A percentile compares a stretch with the other conserved stretches of the same genome.
phyloP scores from a whole-genome alignment of 805 yeast genomes.

The Priceomyces castillae region DNA sequence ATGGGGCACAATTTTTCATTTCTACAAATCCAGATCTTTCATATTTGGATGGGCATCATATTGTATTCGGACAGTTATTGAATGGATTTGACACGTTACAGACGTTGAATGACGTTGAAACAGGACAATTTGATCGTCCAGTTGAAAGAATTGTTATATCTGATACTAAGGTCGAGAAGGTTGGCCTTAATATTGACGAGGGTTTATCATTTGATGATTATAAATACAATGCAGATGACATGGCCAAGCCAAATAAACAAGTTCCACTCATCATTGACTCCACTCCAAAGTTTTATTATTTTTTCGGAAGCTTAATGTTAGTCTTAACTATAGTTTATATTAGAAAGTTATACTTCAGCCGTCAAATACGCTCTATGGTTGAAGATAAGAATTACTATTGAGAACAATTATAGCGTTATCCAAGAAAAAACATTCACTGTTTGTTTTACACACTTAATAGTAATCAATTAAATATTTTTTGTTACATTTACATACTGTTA shows the following conservation, averaged over 20 bases:
- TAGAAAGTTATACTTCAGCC: neutral
- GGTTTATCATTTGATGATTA: neutral
- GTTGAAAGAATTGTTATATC: conserved; percentile 15
- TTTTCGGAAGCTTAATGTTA: neutral
- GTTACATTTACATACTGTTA: too few species aligned
- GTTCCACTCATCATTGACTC: neutral
- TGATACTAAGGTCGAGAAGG: conserved; percentile 8
- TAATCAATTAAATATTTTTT: too few species aligned
- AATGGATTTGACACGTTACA: conserved; percentile 21
- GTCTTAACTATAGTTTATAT: neutral
- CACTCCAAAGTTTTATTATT: neutral
- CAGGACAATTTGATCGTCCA: conserved; percentile 20
- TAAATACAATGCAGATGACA: neutral
- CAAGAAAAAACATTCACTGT: too few species aligned
- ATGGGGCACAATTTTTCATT: conserved; percentile 27
- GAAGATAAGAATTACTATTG: neutral
- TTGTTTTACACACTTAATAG: too few species aligned
- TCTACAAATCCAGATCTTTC: conserved; percentile 17
- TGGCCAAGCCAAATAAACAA: neutral
- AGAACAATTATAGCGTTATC: too few species aligned
- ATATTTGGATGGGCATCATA: conserved; percentile 22
- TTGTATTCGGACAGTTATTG: conserved; percentile 26
- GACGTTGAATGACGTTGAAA: conserved; percentile 15
- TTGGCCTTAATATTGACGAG: neutral
- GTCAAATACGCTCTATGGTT: neutral